Conservation (phyloP, 2,329 filamentous ascomycete genomes). For the Acrodontium crateriforme region DNA sequence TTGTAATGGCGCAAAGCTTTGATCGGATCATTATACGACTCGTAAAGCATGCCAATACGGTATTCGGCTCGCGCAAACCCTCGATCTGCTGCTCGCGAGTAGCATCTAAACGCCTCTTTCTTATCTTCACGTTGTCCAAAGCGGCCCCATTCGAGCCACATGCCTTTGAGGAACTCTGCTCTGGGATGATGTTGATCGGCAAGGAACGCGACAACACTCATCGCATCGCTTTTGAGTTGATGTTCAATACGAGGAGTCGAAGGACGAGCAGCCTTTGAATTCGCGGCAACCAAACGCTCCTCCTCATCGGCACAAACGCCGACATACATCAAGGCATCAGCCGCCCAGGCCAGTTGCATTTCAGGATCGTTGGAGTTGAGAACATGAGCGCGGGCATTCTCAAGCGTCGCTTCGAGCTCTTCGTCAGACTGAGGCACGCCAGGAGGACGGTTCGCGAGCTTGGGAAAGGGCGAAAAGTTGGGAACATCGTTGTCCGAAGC, state of each 20-base stretch:
- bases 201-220: constrained; percentile 83
- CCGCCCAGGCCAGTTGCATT: constrained; percentile 93
- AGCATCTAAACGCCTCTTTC: constrained; percentile 82
- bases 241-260: constrained; percentile 79
- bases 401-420: constrained; percentile 80
- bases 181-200: constrained; percentile 86
- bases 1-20: constrained; percentile 90
- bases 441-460: constrained; percentile 60
- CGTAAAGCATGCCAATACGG: constrained; percentile 95
- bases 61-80: constrained; percentile 86
- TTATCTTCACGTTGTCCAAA: constrained; percentile 85
- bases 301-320: constrained; percentile 71
- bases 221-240: constrained; percentile 71
- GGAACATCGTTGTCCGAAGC: constrained; percentile 41
- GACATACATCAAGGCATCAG: constrained; percentile 79
- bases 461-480: constrained; percentile 84
- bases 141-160: constrained; percentile 97
- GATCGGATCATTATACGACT: constrained; percentile 80
- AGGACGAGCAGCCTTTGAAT: constrained; percentile 38
- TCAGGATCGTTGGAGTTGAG: constrained; percentile 88
- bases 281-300: constrained; percentile 45
- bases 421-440: constrained; percentile 91
- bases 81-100: constrained; percentile 70
- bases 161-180: constrained; percentile 84
- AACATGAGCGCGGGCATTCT: constrained; percentile 69